Evolutionary conservation across 768 basidiomycete species (phyloP), one percentile per base, ranked within the genome.

Genomic region (Mycena epipterygia): DNA sequence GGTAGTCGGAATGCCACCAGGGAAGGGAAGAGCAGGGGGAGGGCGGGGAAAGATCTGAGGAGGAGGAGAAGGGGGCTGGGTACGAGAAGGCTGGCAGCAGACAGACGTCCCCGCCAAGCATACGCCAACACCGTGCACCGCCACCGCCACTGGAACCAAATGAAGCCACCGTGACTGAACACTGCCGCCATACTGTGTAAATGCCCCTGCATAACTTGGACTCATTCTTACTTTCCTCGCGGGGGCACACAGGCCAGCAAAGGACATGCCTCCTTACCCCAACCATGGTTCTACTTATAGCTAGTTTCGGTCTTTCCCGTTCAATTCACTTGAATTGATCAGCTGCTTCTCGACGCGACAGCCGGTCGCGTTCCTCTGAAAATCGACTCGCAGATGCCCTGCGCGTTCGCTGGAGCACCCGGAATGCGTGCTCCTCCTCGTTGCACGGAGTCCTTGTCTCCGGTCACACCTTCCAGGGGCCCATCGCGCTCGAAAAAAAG

Each of bases 41-140:
- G 58, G 49, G 71, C 65, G 51, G 67, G 73, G 59, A 74, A 39
- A 56, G 58, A 25, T 51, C 41, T 33, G 46, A 69, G 61, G 64
- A 29, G 57, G 60, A 33, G 60, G 42, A 35, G 13, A 35, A 29
- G 21, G 39, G 53, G 2, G 33, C 13, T 23, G n/a, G 53, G 53
- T 21, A 13, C 3, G 27, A 13, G 9, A 3, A 52, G 30, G 30
- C 2, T 16, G 23, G 30, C 30, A 29, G 5, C 6, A 41, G 39
- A 41, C 39, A n/a, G n/a, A n/a, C n/a, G n/a, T n/a, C n/a, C n/a
- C n/a, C n/a, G n/a, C n/a, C n/a, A n/a, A n/a, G n/a, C n/a, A n/a
- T n/a, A n/a, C n/a, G n/a, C n/a, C n/a, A n/a, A n/a, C n/a, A n/a
- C n/a, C n/a, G n/a, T n/a, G n/a, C n/a, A n/a, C n/a, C n/a, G n/a